Conservation (phyloP, 2,329 filamentous ascomycete genomes). For the Nannizziopsis barbatae region DNA sequence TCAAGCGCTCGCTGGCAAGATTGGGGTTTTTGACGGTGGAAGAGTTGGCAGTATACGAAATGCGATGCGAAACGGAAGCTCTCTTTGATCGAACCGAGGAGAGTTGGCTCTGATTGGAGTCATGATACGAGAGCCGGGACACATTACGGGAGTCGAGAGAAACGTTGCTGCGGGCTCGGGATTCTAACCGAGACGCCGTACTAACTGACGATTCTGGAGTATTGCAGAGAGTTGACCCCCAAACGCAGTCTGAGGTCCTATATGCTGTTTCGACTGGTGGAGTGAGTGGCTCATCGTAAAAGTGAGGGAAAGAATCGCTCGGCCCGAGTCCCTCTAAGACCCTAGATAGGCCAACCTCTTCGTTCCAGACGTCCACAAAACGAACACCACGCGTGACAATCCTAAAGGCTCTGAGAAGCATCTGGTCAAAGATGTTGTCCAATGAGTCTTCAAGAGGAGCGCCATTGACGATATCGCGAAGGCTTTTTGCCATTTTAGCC, state of each 20-base stretch:
- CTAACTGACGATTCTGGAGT: slow-evolving; percentile 7
- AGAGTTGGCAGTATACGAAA: slow-evolving; percentile 62
- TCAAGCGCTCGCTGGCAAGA: slow-evolving; percentile 73
- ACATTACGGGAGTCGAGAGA: slow-evolving; percentile 1
- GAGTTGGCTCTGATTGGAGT: slow-evolving; percentile 19
- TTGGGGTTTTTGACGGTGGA: slow-evolving; percentile 54
- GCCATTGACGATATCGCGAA: slow-evolving; percentile 61
- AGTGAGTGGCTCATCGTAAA: slow-evolving; percentile 27
- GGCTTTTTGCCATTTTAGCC: slow-evolving; percentile 74
- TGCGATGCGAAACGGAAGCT: slow-evolving; percentile 54
- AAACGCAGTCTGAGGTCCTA: slow-evolving; percentile 5
- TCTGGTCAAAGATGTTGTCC: slow-evolving; percentile 65
- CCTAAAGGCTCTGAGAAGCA: slow-evolving; percentile 86
- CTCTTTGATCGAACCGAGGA: slow-evolving; percentile 36
- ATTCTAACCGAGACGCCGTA: background rate
- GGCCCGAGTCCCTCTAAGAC: slow-evolving; percentile 31
- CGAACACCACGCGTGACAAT: slow-evolving; percentile 83
- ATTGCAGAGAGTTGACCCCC: slow-evolving; percentile 3
- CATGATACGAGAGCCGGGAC: slow-evolving; percentile 8
- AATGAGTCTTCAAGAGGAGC: slow-evolving; percentile 30
- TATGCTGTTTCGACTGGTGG: slow-evolving; percentile 31
- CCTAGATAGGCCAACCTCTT: slow-evolving; percentile 37
- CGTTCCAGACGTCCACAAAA: slow-evolving; percentile 77
- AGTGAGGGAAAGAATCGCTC: slow-evolving; percentile 14
- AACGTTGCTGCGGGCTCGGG: background rate